phyloP scores from a whole-genome alignment of 2,329 filamentous ascomycete genomes.

The Microcyclospora tardicrescens region DNA sequence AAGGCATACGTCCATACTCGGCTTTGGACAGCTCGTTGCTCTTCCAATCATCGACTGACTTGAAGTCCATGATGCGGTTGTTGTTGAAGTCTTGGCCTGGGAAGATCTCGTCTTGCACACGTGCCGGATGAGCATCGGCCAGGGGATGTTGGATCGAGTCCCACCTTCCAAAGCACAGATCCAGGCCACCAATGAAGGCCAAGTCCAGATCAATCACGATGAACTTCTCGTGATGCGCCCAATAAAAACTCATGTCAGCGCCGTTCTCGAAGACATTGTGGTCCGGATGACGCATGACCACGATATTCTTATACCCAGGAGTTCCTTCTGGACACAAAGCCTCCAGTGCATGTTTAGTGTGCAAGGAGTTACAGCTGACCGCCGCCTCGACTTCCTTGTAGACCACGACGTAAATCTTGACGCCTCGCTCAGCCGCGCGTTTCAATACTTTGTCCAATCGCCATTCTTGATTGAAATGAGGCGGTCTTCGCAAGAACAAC shows the following conservation, averaged over 20 bases:
- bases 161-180: constrained; percentile 93
- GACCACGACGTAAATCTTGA: constrained; percentile 86
- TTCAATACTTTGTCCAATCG: constrained; percentile 78
- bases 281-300: constrained; percentile 79
- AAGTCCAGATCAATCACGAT: constrained; percentile 84
- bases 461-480: constrained; percentile 71
- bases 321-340: constrained; percentile 68
- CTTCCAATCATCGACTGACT: constrained; percentile 84
- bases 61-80: constrained; percentile 90
- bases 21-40: constrained; percentile 83
- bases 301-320: constrained; percentile 78
- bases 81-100: constrained; percentile 98
- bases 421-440: constrained; percentile 75
- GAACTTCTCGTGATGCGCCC: constrained; percentile 97
- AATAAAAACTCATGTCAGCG: constrained; percentile 93
- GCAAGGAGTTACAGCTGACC: constrained; percentile 79
- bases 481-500: constrained; percentile 72
- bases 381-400: constrained; percentile 62
- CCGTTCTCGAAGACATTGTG: constrained; percentile 91
- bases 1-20: constrained; percentile 90
- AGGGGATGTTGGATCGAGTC: constrained; percentile 75
- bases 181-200: constrained; percentile 87
- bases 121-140: constrained; percentile 75
- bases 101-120: constrained; percentile 72
- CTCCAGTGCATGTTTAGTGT: constrained; percentile 79